These are phyloP conservation scores for Raddia guianensis DNA, from an alignment of 176 grass and related monocot genomes.

Conservation along the genomic window DNA sequence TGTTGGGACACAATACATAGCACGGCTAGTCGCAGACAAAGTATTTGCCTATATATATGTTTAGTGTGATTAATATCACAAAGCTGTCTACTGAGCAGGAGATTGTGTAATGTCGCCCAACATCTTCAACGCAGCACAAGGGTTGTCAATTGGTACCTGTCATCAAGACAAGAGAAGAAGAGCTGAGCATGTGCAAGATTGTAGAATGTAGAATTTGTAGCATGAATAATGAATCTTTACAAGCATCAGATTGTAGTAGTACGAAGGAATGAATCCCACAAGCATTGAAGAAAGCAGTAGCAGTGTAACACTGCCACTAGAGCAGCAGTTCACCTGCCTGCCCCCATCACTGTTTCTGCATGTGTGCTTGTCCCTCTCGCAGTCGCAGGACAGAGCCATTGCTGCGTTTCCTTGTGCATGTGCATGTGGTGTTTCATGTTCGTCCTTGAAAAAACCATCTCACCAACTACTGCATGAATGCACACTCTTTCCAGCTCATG, in stretches of 20 bases:
- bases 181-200: neutral
- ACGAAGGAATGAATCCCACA: neutral
- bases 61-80: too few relatives aligned
- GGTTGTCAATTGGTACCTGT: conserved; percentile 95
- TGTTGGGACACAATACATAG: too few relatives aligned
- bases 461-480: conserved; percentile 44
- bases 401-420: conserved; percentile 4
- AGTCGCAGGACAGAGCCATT: neutral
- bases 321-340: conserved; percentile 13
- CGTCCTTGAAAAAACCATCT: conserved; percentile 21
- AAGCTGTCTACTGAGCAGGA: conserved; percentile 42
- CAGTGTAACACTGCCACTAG: too few relatives aligned
- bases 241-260: conserved; percentile 32
- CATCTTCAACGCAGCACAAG: conserved; percentile 87
- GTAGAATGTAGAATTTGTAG: conserved; percentile 11
- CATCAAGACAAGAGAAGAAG: neutral
- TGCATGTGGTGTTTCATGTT: neutral
- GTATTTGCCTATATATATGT: too few relatives aligned
- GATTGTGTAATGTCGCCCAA: conserved; percentile 68
- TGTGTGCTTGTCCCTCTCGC: conserved; percentile 16
- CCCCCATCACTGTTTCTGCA: conserved; percentile 23
- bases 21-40: too few relatives aligned
- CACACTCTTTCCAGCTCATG: conserved; percentile 41
- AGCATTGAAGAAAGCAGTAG: conserved; percentile 32
- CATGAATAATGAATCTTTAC: neutral